Conservation (phyloP, 805 yeast species). For the Jamesozyma piceae region DNA sequence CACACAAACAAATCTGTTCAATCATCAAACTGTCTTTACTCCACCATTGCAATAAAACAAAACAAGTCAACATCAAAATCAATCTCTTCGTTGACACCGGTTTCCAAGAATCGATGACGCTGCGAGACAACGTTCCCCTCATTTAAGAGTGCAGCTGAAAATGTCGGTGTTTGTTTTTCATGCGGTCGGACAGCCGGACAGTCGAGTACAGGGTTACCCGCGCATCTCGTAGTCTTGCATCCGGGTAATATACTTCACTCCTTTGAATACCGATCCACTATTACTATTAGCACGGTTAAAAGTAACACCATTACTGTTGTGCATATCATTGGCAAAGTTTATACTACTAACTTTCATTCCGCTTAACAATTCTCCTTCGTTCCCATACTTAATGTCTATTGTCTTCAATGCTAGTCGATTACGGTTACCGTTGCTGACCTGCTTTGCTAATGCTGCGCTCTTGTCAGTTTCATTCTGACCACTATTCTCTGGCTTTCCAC, state of each 20-base stretch:
- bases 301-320: not conserved
- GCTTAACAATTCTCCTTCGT: conserved; percentile 46
- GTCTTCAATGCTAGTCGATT: not conserved
- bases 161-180: too few relatives aligned
- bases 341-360: conserved; percentile 62
- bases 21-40: too few relatives aligned
- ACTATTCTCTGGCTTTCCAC: too few relatives aligned
- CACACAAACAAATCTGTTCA: too few relatives aligned
- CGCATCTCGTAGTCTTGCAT: not conserved
- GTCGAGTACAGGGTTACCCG: too few relatives aligned
- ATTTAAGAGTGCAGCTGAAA: too few relatives aligned
- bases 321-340: conserved; percentile 39
- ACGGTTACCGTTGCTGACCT: too few relatives aligned
- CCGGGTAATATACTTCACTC: conserved; percentile 69
- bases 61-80: not conserved
- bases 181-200: too few relatives aligned
- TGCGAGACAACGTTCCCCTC: too few relatives aligned
- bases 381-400: conserved; percentile 2
- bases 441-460: too few relatives aligned
- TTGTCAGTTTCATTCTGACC: too few relatives aligned
- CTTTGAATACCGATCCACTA: conserved; percentile 57
- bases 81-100: not conserved
- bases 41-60: too few relatives aligned
- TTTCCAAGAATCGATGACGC: not conserved
- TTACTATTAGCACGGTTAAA: conserved; percentile 28